Percentiles rank a stretch among this genome's conserved stretches.
phyloP scores from a whole-genome alignment of 2,329 filamentous ascomycete species.

The Calonectria montana region DNA sequence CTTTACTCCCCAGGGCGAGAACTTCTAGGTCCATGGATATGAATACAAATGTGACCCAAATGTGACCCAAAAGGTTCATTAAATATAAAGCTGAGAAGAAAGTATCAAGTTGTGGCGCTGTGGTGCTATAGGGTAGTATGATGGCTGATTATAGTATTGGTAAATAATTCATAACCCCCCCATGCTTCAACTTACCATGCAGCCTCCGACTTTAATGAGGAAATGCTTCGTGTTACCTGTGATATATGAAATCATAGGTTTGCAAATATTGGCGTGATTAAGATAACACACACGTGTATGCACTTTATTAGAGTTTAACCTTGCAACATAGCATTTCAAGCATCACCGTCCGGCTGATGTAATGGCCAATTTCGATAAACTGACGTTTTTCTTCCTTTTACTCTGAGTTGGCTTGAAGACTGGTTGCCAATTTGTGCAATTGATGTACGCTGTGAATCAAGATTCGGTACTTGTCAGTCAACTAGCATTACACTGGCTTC shows the following conservation, averaged over 20 bases:
- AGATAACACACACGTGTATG: too few species aligned
- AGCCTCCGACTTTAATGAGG: not conserved
- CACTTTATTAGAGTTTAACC: too few species aligned
- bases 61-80: not conserved
- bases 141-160: not conserved
- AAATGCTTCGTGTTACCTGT: not conserved
- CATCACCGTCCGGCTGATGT: too few species aligned
- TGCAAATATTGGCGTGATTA: not conserved
- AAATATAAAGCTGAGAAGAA: not conserved
- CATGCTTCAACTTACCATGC: not conserved
- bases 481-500: too few species aligned
- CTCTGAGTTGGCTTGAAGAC: too few species aligned
- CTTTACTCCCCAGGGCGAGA: slow-evolving; percentile 32
- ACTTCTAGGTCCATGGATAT: slow-evolving; percentile 27
- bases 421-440: too few species aligned
- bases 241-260: not conserved
- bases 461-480: too few species aligned
- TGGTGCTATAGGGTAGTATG: not conserved
- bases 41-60: not conserved
- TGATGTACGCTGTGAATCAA: too few species aligned
- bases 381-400: too few species aligned
- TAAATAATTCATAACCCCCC: not conserved
- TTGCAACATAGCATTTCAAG: too few species aligned
- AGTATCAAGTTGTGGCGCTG: not conserved
- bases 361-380: too few species aligned